Conservation (phyloP, 2,329 filamentous ascomycete genomes). For the Colletotrichum viniferum region DNA sequence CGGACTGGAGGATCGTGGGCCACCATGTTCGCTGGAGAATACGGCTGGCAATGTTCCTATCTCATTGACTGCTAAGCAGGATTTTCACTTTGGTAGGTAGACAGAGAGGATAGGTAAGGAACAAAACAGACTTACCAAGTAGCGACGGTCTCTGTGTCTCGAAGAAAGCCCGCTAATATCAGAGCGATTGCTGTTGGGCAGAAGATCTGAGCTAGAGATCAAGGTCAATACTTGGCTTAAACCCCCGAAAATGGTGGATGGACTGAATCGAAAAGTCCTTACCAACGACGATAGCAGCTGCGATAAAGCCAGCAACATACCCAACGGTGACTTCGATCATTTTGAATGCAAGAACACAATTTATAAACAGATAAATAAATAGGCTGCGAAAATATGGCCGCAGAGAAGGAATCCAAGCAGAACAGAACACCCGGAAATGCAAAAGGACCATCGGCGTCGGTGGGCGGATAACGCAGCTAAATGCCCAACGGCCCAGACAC, state of each 20-base stretch:
- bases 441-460: not conserved
- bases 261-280: not conserved
- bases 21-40: conserved; percentile 44
- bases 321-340: not conserved
- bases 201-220: no score
- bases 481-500: not conserved
- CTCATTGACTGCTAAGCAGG: no score
- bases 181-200: conserved; percentile 22
- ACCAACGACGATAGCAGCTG: not conserved
- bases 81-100: no score
- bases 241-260: no score
- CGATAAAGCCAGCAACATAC: not conserved
- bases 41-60: conserved; percentile 23
- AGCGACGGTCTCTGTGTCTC: conserved; percentile 37
- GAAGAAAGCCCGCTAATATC: conserved; percentile 38
- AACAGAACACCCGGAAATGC: not conserved
- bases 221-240: no score
- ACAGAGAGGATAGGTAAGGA: no score
- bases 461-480: not conserved
- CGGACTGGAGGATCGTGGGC: conserved; percentile 43
- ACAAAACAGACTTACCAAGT: conserved; percentile 35
- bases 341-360: no score
- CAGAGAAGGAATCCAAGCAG: not conserved
- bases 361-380: no score
- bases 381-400: not conserved